Percentiles rank a stretch among this genome's conserved stretches.
These are phyloP conservation scores for Suhomyces xylopsoci DNA, from an alignment of 805 yeast genomes.

Conservation along the genomic window DNA sequence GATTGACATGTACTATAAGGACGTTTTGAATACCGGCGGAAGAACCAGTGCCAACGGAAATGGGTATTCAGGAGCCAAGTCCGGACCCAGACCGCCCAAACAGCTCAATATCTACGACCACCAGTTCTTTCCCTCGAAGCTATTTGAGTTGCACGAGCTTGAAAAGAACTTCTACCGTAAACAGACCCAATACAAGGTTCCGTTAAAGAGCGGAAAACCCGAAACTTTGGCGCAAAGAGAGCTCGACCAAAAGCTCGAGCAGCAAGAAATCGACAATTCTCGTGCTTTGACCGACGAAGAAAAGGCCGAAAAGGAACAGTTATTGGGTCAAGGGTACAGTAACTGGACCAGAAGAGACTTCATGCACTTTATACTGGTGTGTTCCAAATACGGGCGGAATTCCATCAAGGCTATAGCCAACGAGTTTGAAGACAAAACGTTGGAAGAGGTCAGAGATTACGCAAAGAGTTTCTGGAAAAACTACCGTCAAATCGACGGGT, in stretches of 20 bases:
- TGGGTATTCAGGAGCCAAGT: conserved; percentile 36
- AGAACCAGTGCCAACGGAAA: conserved; percentile 23
- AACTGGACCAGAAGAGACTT: conserved; percentile 90
- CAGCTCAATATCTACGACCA: conserved; percentile 82
- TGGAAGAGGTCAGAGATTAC: conserved; percentile 76
- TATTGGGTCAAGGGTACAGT: conserved; percentile 64
- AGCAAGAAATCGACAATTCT: conserved; percentile 71
- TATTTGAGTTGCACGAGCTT: conserved; percentile 72
- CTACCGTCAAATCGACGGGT: conserved; percentile 79
- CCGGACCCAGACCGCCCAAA: conserved; percentile 80
- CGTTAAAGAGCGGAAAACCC: conserved; percentile 54
- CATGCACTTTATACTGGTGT: conserved; percentile 68
- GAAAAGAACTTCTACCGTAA: conserved; percentile 78
- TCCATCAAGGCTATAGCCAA: conserved; percentile 64
- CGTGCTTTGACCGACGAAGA: conserved; percentile 83
- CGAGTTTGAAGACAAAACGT: conserved; percentile 79
- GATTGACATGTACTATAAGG: conserved; percentile 83
- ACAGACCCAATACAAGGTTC: conserved; percentile 60
- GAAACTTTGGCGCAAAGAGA: conserved; percentile 31
- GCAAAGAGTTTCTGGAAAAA: conserved; percentile 79
- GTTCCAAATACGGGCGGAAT: conserved; percentile 80
- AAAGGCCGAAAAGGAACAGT: conserved; percentile 55
- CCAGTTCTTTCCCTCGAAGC: conserved; percentile 81
- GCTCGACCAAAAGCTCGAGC: conserved; percentile 53
- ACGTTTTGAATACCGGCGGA: conserved; percentile 71